Conservation (phyloP, 2,329 filamentous ascomycete species). For the Ophiostoma sp. region DNA sequence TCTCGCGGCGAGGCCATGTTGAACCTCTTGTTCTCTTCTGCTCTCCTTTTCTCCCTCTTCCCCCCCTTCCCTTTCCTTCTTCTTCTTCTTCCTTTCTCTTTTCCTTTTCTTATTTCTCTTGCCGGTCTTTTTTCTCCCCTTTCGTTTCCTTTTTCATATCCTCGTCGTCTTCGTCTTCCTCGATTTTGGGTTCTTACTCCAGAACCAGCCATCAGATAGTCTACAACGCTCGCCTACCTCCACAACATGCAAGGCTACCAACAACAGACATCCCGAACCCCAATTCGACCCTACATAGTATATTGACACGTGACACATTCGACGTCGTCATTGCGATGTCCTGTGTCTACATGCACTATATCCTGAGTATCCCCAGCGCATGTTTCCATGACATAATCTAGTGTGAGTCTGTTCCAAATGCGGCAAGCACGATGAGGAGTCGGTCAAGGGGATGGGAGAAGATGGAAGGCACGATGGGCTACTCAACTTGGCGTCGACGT, state of each 20-base stretch:
- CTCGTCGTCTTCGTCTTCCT: background rate
- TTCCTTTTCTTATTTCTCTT: background rate
- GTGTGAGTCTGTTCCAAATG: background rate
- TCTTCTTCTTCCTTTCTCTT: background rate
- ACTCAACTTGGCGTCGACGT: conserved; percentile 4
- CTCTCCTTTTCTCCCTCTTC: background rate
- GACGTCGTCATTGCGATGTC: background rate
- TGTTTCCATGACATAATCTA: conserved; percentile 11
- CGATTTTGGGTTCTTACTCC: too few relatives aligned
- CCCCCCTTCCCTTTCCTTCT: background rate
- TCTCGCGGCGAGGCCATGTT: background rate
- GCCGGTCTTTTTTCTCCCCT: background rate
- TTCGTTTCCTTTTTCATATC: background rate
- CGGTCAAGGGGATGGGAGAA: background rate
- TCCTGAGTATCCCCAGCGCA: background rate
- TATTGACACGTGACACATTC: conserved; percentile 1
- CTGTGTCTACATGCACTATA: background rate
- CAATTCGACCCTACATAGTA: background rate
- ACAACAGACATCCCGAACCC: background rate
- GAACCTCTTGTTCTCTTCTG: background rate
- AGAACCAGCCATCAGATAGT: background rate
- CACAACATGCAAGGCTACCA: conserved; percentile 7
- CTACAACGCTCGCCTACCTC: background rate
- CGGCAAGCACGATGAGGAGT: background rate
- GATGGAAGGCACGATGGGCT: conserved; percentile 3